phyloP scores from a whole-genome alignment of 192 early-diverging fungal genomes.

The Coemansia javaensis region DNA sequence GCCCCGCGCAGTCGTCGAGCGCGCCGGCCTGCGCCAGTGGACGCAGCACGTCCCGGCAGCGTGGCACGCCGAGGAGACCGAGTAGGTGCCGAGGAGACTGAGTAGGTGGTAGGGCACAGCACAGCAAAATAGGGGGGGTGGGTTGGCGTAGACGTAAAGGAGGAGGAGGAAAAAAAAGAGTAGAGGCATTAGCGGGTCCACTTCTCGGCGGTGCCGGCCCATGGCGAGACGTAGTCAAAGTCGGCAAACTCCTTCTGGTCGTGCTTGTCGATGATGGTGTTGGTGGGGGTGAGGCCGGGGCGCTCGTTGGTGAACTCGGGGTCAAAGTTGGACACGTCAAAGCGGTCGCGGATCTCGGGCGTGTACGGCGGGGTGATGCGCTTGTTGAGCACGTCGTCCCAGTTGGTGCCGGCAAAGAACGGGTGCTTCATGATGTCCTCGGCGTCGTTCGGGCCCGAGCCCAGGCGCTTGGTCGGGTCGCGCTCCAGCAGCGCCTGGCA shows the following conservation, averaged over 20 bases:
- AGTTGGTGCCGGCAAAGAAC: conserved; percentile 92
- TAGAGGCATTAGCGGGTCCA: conserved; percentile 37
- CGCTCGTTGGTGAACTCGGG: conserved; percentile 94
- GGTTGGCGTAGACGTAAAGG: no score
- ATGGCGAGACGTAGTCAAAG: conserved; percentile 92
- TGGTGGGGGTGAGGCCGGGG: conserved; percentile 88
- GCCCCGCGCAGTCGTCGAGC: conserved; percentile 59
- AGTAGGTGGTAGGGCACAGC: not conserved
- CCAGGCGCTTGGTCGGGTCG: conserved; percentile 82
- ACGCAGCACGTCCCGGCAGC: conserved; percentile 17
- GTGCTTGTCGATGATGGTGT: conserved; percentile 67
- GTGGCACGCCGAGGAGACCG: conserved; percentile 5
- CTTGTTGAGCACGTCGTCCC: conserved; percentile 92
- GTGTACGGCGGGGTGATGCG: conserved; percentile 85
- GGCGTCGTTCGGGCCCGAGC: conserved; percentile 74
- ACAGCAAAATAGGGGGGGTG: not conserved
- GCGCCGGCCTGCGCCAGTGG: conserved; percentile 44
- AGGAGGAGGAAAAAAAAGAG: no score
- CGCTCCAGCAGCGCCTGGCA: conserved; percentile 86
- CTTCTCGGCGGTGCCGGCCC: conserved; percentile 59
- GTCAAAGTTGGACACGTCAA: conserved; percentile 98
- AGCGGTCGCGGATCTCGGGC: conserved; percentile 70
- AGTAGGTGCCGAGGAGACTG: not conserved
- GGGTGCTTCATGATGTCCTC: conserved; percentile 92
- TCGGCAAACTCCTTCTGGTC: conserved; percentile 93